Percentiles rank a stretch among this genome's conserved stretches.
Evolutionary conservation across 2,329 filamentous ascomycete species (phyloP).

Genomic region (Phyllosticta capitalensis): DNA sequence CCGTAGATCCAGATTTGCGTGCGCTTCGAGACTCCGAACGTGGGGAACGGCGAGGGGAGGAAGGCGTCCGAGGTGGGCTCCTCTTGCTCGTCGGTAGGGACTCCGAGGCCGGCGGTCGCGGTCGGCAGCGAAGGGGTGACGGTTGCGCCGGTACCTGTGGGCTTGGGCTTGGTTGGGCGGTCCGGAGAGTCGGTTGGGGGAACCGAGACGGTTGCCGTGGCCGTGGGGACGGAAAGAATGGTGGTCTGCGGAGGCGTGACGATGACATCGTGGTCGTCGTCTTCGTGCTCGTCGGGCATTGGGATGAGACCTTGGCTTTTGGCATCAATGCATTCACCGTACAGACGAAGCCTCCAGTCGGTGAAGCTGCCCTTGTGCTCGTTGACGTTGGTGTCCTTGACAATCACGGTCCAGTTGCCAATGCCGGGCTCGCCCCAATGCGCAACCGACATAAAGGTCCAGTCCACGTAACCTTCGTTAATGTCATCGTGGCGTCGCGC

Average conservation of each 20-base stretch:
- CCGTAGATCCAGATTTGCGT: slow-evolving; percentile 94
- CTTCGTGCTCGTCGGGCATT: slow-evolving; percentile 72
- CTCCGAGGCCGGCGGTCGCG: slow-evolving; percentile 15
- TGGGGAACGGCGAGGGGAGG: slow-evolving; percentile 79
- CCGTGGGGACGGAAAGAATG: slow-evolving; percentile 35
- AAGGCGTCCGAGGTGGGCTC: slow-evolving; percentile 38
- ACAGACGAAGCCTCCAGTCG: slow-evolving; percentile 91
- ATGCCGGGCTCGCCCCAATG: slow-evolving; percentile 90
- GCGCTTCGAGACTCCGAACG: slow-evolving; percentile 76
- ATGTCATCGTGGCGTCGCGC: slow-evolving; percentile 60
- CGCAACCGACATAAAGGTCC: slow-evolving; percentile 98
- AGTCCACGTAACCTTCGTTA: slow-evolving; percentile 69
- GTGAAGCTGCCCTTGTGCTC: slow-evolving; percentile 66
- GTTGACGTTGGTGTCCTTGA: slow-evolving; percentile 78
- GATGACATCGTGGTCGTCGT: slow-evolving; percentile 65
- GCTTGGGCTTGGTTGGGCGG: slow-evolving; percentile 52
- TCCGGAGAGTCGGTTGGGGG: slow-evolving; percentile 37
- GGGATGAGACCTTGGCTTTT: slow-evolving; percentile 65
- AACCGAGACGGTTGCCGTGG: slow-evolving; percentile 34
- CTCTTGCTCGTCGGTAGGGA: neutral
- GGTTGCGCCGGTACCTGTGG: slow-evolving; percentile 24
- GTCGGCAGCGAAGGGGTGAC: slow-evolving; percentile 14
- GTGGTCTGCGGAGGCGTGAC: slow-evolving; percentile 52
- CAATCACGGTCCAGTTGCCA: slow-evolving; percentile 82
- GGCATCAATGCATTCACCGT: slow-evolving; percentile 78